Percentiles rank a stretch among this genome's conserved stretches.
Evolutionary conservation across 495 filamentous ascomycete species (phyloP).

Genomic region (Penicillium paradoxum): DNA sequence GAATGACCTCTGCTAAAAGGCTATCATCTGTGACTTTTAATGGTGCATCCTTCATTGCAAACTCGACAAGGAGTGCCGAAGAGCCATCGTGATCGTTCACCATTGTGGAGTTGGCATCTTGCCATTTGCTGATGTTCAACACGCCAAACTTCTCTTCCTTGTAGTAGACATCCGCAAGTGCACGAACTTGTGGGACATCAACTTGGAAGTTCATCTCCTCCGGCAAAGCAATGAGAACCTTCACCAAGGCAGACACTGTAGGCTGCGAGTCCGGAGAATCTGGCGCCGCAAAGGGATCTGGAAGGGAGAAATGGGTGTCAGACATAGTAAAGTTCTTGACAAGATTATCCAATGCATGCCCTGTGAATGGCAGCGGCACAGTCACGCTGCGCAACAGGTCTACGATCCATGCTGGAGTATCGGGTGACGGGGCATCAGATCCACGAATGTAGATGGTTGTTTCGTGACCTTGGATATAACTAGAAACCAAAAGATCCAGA

Average conservation of each 20-base stretch:
- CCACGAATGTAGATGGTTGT: constrained; percentile 79
- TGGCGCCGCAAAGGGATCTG: constrained; percentile 69
- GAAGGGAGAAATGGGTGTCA: constrained; percentile 78
- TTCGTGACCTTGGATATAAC: constrained; percentile 73
- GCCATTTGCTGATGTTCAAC: constrained; percentile 75
- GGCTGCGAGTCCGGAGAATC: constrained; percentile 69
- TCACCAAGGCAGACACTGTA: constrained; percentile 72
- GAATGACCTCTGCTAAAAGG: constrained; percentile 69
- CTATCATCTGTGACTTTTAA: constrained; percentile 72
- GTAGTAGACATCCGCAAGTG: constrained; percentile 75
- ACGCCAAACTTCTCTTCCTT: constrained; percentile 66
- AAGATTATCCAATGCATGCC: constrained; percentile 69
- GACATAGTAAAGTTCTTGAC: constrained; percentile 81
- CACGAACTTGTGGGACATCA: constrained; percentile 67
- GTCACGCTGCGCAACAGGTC: constrained; percentile 77
- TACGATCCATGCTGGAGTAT: constrained; percentile 74
- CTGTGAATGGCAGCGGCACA: constrained; percentile 78
- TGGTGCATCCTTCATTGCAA: constrained; percentile 70
- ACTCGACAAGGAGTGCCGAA: constrained; percentile 62
- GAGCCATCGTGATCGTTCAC: constrained; percentile 51
- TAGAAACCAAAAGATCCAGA: constrained; percentile 73
- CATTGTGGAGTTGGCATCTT: constrained; percentile 72
- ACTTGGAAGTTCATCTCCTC: constrained; percentile 80
- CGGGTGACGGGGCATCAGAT: constrained; percentile 55
- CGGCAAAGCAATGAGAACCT: constrained; percentile 70